Evolutionary conservation across 345 rosid species (phyloP).

Genomic region (Syzygium aqueum): DNA sequence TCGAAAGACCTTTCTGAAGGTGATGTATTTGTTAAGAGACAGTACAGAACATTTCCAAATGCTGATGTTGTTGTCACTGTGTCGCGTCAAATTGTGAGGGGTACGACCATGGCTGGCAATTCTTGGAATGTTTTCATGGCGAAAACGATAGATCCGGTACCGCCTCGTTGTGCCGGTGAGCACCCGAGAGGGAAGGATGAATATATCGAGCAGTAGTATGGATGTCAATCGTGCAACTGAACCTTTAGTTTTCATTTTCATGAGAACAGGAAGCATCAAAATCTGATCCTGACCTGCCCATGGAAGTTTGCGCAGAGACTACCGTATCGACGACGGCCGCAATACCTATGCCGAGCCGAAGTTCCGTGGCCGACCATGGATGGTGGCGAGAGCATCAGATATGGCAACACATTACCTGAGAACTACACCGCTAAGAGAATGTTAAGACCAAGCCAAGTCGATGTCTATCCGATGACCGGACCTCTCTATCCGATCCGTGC

Average conservation of each 20-base stretch:
- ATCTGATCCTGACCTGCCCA: neutral
- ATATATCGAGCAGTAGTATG: neutral
- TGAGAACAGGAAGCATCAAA: neutral
- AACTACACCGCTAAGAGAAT: neutral
- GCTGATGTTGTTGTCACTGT: no score
- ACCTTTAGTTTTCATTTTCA: neutral
- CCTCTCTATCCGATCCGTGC: accelerated
- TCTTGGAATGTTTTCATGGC: neutral
- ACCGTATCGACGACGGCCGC: neutral
- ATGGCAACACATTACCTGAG: neutral
- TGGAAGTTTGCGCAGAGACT: neutral
- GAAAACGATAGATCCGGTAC: neutral
- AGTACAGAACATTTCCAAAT: neutral
- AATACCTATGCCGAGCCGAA: neutral
- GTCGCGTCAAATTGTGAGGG: neutral
- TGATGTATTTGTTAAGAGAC: neutral
- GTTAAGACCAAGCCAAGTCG: neutral
- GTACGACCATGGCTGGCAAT: neutral
- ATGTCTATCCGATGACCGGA: neutral
- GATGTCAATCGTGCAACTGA: neutral
- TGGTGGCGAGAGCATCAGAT: neutral
- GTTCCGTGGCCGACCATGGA: neutral
- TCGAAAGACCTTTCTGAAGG: neutral
- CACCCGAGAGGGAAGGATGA: neutral
- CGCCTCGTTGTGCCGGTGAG: neutral